Base-by-base conservation (phyloP, 2,329 filamentous ascomycete genomes). In the Phoma herbarum region DNA sequence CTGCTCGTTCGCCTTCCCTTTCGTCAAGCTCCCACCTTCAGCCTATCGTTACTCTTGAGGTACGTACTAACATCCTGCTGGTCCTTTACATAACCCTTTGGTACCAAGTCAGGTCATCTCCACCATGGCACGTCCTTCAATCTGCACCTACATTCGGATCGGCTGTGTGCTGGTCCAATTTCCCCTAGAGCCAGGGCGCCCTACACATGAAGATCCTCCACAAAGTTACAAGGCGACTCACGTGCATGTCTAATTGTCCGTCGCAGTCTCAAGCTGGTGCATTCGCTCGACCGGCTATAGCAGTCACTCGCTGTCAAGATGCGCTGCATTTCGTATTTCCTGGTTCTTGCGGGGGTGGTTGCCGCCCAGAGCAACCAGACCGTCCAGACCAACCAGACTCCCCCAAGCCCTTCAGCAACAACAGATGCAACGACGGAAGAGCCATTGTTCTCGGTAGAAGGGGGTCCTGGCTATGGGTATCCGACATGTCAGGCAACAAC, bases 261-360 rank as follows among this genome's bases (percentile, higher is more conserved):
- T 50, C 22, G 37, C 46, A 59, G 50, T 42, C 22, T 28, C 31
- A 46, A 26, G 50, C 56, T 54, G 51, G 45, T 42, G 26, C 67
- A 65, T 51, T 75, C 64, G 56, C 66, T 71, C 61, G 64, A 59
- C 63, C 60, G 60, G 63, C 18, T 63, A 59, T 62, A 68, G 56
- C 66, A 67, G 63, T 68, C 71, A 53, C 51, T 72, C 69, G 61
- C 68, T 75, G 52, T 49, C 66, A 72, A 23, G 22, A 77, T 77
- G 75, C 72, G 64, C 45, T 61, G 52, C 42, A 28, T 69, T 53
- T 69, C 63, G 65, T 57, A 63, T 49, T 42, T 67, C 9, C 48
- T 75, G 60, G 72, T 64, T 33, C 51, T 73, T 50, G 62, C 60
- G 44, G 60, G 64, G 41, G 52, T 66, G 35, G 68, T 61, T 23